Conservation (phyloP, 352 stramenopile genomes). For the Pythium plurisporium region DNA sequence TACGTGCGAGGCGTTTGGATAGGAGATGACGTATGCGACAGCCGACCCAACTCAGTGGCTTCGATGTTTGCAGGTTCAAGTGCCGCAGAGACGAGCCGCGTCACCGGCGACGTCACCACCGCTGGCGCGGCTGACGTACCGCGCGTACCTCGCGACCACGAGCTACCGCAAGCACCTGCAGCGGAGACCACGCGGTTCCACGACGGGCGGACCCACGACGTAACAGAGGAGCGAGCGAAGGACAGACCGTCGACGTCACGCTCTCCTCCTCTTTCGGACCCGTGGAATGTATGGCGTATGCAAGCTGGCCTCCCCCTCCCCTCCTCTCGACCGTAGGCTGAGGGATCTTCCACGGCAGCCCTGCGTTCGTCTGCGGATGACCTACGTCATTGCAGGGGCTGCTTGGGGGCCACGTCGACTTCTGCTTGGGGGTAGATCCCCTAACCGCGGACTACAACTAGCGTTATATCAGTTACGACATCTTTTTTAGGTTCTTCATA, state of each 20-base stretch:
- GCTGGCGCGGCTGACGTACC: constrained; percentile 28
- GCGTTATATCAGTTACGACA: constrained; percentile 2
- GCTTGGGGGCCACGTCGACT: constrained; percentile 6
- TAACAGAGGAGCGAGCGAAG: too few relatives aligned
- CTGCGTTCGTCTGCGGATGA: too few relatives aligned
- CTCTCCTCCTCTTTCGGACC: background rate
- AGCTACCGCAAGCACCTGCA: constrained; percentile 39
- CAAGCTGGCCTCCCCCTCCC: too few relatives aligned
- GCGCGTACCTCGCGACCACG: constrained; percentile 48
- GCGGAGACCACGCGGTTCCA: background rate
- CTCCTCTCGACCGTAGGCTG: too few relatives aligned
- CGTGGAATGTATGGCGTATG: constrained; percentile 1
- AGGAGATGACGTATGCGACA: constrained; percentile 4
- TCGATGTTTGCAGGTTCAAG: background rate
- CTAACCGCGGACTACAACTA: constrained; percentile 1
- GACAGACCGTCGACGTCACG: constrained; percentile 7
- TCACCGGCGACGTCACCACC: constrained; percentile 7
- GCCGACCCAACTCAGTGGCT: background rate
- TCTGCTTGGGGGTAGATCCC: constrained; percentile 15
- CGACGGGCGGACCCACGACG: background rate
- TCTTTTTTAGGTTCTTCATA: background rate
- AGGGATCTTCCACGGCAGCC: too few relatives aligned
- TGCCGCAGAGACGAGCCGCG: constrained; percentile 5
- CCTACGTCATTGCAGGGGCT: constrained; percentile 17
- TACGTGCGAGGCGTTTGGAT: background rate